Percentiles rank a stretch among this genome's conserved stretches.
These are phyloP conservation scores for Cichorium intybus DNA, from an alignment of 140 eudicot genomes.

Conservation along the genomic window DNA sequence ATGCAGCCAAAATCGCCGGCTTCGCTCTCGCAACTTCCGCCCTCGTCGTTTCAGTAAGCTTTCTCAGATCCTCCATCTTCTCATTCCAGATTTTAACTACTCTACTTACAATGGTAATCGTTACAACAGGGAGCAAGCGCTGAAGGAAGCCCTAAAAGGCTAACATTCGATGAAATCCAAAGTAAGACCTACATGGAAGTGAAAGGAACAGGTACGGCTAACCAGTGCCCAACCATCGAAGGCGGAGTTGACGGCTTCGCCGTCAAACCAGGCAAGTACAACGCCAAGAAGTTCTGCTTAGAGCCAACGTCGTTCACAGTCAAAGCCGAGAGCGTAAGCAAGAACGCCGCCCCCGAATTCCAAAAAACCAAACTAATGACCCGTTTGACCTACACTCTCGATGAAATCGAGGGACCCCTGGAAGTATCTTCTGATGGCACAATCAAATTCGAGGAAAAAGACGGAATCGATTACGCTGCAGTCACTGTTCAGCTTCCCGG, in stretches of 20 bases:
- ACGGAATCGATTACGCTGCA: slow-evolving; percentile 94
- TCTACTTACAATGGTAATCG: background rate
- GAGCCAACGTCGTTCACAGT: slow-evolving; percentile 96
- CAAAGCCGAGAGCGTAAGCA: slow-evolving; percentile 86
- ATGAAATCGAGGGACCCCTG: slow-evolving; percentile 91
- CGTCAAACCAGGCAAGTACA: slow-evolving; percentile 83
- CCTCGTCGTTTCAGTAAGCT: slow-evolving; percentile 74
- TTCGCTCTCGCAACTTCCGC: slow-evolving; percentile 94
- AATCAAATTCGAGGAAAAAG: slow-evolving; percentile 88
- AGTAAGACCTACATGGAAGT: slow-evolving; percentile 96
- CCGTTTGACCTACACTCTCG: slow-evolving; percentile 93
- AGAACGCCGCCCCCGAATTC: slow-evolving; percentile 84
- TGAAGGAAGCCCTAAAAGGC: slow-evolving; percentile 75
- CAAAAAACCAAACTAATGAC: slow-evolving; percentile 97
- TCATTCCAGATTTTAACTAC: background rate
- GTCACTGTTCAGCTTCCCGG: slow-evolving; percentile 98
- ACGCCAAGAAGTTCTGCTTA: slow-evolving; percentile 88
- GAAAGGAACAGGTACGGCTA: slow-evolving; percentile 94
- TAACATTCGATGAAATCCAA: slow-evolving; percentile 85
- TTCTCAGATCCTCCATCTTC: background rate
- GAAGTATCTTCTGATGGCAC: slow-evolving; percentile 78
- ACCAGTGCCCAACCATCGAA: slow-evolving; percentile 92
- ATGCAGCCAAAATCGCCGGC: slow-evolving; percentile 95
- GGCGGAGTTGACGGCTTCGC: slow-evolving; percentile 68
- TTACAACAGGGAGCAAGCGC: slow-evolving; percentile 82